Base-by-base conservation (phyloP, 1,139 yeast species). In the Saccharomyces hybrid region DNA sequence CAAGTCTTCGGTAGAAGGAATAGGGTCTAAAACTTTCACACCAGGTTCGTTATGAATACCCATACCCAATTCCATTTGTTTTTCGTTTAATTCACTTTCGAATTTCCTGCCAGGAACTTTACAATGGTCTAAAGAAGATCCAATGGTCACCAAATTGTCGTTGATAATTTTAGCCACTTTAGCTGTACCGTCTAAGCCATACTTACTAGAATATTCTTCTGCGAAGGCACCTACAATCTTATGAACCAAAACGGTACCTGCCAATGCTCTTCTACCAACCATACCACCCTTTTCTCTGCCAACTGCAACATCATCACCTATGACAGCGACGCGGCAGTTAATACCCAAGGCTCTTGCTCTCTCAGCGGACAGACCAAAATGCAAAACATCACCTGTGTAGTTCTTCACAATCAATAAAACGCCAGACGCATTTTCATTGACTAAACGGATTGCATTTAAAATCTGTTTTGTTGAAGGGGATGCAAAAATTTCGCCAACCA, bases 11-110 rank as follows among this genome's bases (percentile, higher is more conserved):
- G 86, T 79, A 1, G 78, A 67, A 26, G 96, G 95, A 61, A 90
- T 81, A 47, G 95, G 93, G 19, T 81, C 77, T 49, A 86, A 70
- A 61, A 85, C 81, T 59, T 81, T 76, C 53, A 82, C 82, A 55
- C 97, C 97, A 0, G 97, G 95, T 68, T 91, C 98, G 66, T 91
- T 91, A 71, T 91, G 98, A 58, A 91, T 91, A 51, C 98, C 98
- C 83, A 91, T 85, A 28, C 98, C 98, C 59, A 91, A 77, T 70
- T 91, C 98, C 63, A 86, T 85, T 68, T 88, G 90, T 54, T 80
- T 73, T 16, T 75, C 78, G 48, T 73, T 72, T 58, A 84, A 78
- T 51, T 79, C 79, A 13, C 79, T 76, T 60, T 80, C 84, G 55
- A 77, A 78, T 51, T 75, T 70, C 57, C 84, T 79, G 5, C 96